Conservation (phyloP, 768 basidiomycete species). For the Amyloporia xantha region DNA sequence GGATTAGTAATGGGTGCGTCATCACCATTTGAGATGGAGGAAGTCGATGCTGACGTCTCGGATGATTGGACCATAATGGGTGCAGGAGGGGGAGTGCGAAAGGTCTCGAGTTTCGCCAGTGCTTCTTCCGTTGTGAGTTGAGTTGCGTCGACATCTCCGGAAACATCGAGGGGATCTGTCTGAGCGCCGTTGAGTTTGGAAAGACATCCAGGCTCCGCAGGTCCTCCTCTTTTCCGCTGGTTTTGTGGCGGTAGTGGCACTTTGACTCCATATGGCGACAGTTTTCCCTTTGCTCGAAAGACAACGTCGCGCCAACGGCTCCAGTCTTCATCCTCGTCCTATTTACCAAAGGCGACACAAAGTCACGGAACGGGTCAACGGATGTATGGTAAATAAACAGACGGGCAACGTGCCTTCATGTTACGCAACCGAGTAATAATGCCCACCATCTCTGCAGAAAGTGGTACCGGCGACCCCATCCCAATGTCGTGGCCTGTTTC, state of each 20-base stretch:
- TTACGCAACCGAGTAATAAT: conserved; percentile 77
- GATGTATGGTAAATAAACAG: neutral
- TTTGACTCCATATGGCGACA: conserved; percentile 34
- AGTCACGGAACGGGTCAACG: neutral
- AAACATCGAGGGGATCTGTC: neutral
- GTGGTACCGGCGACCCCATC: conserved; percentile 77
- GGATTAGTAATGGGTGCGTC: neutral
- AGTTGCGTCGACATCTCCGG: conserved; percentile 13
- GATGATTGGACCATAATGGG: conserved; percentile 9
- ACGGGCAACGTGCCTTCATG: conserved; percentile 52
- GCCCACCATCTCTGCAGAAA: conserved; percentile 69
- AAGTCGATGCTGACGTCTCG: conserved; percentile 19
- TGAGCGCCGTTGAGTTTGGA: neutral
- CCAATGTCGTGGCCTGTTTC: conserved; percentile 86
- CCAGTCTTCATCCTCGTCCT: conserved; percentile 89
- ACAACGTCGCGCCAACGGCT: conserved; percentile 83
- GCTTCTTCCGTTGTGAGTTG: conserved; percentile 48
- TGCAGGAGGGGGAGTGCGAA: conserved; percentile 7
- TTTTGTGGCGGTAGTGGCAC: conserved; percentile 57
- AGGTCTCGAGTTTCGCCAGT: conserved; percentile 22
- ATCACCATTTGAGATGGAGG: neutral
- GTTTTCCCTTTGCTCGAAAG: conserved; percentile 64
- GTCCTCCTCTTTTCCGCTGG: conserved; percentile 52
- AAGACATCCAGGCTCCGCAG: conserved; percentile 21
- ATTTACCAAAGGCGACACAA: too few relatives aligned